These are phyloP conservation scores for Aegilops bicornis DNA, from an alignment of 176 grass and related monocot genomes.

Conservation along the genomic window DNA sequence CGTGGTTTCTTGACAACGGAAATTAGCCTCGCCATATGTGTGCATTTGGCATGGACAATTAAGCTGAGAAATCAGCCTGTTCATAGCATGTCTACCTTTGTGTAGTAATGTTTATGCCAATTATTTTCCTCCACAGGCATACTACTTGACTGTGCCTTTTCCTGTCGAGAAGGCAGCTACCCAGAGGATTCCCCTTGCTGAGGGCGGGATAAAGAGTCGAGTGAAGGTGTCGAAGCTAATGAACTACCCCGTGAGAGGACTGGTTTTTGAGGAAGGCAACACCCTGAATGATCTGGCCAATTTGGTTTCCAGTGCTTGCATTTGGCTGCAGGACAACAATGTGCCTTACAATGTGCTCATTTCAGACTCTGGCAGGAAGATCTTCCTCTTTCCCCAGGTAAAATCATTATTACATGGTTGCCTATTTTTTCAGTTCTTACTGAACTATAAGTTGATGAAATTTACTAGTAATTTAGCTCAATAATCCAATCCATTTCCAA, in stretches of 20 bases:
- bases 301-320: conserved; percentile 78
- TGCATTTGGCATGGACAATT: background rate
- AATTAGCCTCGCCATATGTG: background rate
- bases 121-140: conserved; percentile 53
- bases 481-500: background rate
- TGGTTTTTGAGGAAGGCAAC: conserved; percentile 80
- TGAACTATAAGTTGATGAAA: background rate
- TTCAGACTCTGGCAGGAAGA: conserved; percentile 62
- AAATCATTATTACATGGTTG: background rate
- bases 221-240: conserved; percentile 79
- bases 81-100: background rate
- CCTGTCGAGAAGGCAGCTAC: conserved; percentile 88
- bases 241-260: conserved; percentile 90
- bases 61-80: background rate
- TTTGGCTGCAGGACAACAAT: conserved; percentile 91
- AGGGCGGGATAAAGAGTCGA: conserved; percentile 43
- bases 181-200: conserved; percentile 55
- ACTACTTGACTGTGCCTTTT: conserved; percentile 79
- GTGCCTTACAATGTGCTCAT: conserved; percentile 94
- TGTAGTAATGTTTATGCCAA: background rate
- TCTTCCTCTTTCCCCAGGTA: conserved; percentile 89
- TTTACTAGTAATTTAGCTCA: background rate
- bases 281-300: conserved; percentile 62
- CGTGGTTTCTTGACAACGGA: background rate
- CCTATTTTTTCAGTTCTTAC: background rate